These are phyloP conservation scores for Plasmodium ovale DNA, from an alignment of 169 alveolate species.

Conservation along the genomic window DNA sequence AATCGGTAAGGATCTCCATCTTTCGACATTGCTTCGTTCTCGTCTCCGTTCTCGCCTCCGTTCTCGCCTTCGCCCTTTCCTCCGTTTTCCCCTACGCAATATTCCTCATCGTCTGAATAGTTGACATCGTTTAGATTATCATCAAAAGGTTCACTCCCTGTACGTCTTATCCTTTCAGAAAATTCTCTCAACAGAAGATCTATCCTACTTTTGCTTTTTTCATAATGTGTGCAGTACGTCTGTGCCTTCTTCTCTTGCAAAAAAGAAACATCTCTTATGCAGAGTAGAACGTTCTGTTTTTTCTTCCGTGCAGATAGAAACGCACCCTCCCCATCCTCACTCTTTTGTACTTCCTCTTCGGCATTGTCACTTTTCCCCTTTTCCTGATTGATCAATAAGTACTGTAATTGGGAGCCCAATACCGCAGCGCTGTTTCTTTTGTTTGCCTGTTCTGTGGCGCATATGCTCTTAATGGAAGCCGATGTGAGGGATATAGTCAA, in stretches of 20 bases:
- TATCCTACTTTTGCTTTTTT: neutral
- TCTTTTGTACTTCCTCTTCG: neutral
- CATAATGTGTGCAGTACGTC: neutral
- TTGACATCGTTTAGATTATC: neutral
- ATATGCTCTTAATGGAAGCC: neutral
- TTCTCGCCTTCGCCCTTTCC: neutral
- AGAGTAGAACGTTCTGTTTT: neutral
- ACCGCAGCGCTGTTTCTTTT: neutral
- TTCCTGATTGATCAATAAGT: conserved; percentile 2
- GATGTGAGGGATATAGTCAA: neutral
- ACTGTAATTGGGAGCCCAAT: neutral
- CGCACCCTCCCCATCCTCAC: neutral
- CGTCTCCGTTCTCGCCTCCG: neutral
- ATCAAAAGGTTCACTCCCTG: neutral
- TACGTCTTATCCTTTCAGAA: neutral
- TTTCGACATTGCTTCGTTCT: neutral
- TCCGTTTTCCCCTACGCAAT: neutral
- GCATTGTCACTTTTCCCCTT: neutral
- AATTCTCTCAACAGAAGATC: neutral
- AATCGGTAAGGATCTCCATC: neutral
- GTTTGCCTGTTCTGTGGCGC: neutral
- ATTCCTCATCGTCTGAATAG: neutral
- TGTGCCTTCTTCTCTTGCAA: neutral
- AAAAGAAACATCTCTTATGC: conserved; percentile 1
- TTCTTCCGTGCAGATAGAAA: neutral